phyloP scores from a whole-genome alignment of 2,329 filamentous ascomycete genomes.

The Clonostachys byssicola region DNA sequence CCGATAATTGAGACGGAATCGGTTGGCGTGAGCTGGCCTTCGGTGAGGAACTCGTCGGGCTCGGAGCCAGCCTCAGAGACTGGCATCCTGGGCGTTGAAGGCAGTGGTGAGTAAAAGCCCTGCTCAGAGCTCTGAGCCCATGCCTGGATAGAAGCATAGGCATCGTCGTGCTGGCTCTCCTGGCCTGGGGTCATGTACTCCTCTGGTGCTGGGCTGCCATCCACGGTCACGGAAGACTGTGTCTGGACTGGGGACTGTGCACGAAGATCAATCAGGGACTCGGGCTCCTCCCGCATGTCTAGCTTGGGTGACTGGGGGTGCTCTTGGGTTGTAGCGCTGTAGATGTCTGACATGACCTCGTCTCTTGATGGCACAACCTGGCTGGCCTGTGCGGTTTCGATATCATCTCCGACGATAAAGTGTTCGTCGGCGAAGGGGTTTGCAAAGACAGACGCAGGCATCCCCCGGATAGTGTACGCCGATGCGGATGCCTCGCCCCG shows the following conservation, averaged over 20 bases:
- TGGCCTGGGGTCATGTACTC: conserved; percentile 51
- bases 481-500: not conserved
- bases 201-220: conserved; percentile 28
- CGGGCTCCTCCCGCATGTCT: conserved; percentile 13
- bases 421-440: conserved; percentile 59
- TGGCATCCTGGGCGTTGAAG: conserved; percentile 41
- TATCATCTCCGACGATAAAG: conserved; percentile 44
- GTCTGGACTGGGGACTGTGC: conserved; percentile 6
- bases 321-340: conserved; percentile 49
- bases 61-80: conserved; percentile 42
- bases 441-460: conserved; percentile 40
- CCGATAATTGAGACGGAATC: conserved; percentile 52
- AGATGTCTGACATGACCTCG: conserved; percentile 49
- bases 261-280: conserved; percentile 20
- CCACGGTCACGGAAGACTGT: conserved; percentile 22
- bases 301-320: conserved; percentile 13
- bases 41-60: conserved; percentile 29
- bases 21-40: conserved; percentile 53
- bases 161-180: conserved; percentile 33
- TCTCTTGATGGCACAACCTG: conserved; percentile 39
- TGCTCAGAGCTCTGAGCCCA: conserved; percentile 52
- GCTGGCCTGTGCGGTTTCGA: conserved; percentile 27
- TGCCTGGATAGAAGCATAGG: conserved; percentile 59
- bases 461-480: conserved; percentile 27
- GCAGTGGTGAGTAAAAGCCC: conserved; percentile 57